Evolutionary conservation across 2,329 filamentous ascomycete species (phyloP).

Genomic region (Neocatenulostroma microsporum): DNA sequence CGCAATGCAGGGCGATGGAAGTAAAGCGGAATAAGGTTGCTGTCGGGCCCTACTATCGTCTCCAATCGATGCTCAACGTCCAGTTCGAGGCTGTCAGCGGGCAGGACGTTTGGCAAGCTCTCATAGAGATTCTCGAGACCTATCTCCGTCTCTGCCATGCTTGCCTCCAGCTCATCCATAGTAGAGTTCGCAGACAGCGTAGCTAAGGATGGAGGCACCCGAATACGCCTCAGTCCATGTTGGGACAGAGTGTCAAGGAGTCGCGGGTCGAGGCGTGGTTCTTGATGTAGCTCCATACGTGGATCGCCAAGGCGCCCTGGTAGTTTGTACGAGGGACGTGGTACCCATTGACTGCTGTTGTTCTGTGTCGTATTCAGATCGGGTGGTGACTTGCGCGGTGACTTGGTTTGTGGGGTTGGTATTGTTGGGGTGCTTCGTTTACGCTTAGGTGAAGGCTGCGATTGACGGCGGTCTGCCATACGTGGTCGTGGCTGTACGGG

Average conservation of each 20-base stretch:
- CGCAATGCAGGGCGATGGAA: constrained; percentile 5
- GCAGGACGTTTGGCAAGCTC: constrained; percentile 55
- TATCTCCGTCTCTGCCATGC: neutral
- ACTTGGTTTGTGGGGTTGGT: too few species aligned
- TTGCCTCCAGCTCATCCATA: constrained; percentile 1
- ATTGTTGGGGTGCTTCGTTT: too few species aligned
- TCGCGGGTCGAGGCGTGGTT: neutral
- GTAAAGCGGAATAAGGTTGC: constrained; percentile 7
- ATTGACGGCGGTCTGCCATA: too few species aligned
- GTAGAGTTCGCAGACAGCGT: constrained; percentile 2
- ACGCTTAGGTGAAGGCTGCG: too few species aligned
- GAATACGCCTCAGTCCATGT: neutral
- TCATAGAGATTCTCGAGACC: constrained; percentile 63
- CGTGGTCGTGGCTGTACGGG: too few species aligned
- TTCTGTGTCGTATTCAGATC: too few species aligned
- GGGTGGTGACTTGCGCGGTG: too few species aligned
- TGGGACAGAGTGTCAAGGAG: neutral
- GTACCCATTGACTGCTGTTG: too few species aligned
- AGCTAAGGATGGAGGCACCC: neutral
- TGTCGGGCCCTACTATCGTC: constrained; percentile 7
- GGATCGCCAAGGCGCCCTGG: constrained; percentile 4
- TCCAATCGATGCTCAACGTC: constrained; percentile 2
- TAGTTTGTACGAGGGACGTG: neutral
- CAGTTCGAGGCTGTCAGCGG: constrained; percentile 4
- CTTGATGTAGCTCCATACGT: constrained; percentile 1